phyloP scores from a whole-genome alignment of 108 stramenopile genomes.

The Skeletonema grethae region DNA sequence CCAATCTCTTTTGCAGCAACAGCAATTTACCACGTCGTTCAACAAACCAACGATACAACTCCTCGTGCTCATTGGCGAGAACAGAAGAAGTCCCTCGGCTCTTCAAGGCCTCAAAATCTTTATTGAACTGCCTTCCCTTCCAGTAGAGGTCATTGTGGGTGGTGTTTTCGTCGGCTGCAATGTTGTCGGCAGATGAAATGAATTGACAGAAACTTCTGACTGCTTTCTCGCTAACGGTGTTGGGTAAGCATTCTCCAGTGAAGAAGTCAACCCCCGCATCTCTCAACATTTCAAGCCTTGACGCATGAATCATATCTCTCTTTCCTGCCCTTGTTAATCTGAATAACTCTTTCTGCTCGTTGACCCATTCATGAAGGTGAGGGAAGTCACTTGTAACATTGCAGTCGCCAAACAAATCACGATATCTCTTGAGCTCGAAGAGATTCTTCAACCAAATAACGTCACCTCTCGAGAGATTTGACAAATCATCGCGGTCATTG shows the following conservation, averaged over 20 bases:
- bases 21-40: constrained; percentile 24
- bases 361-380: constrained; percentile 32
- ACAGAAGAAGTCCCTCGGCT: constrained; percentile 15
- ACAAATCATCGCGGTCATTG: constrained; percentile 32
- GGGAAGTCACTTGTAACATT: constrained; percentile 43
- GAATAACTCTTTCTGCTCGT: constrained; percentile 37
- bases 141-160: constrained; percentile 14
- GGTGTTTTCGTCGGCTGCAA: constrained; percentile 5
- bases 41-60: constrained; percentile 41
- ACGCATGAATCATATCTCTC: constrained; percentile 28
- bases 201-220: constrained; percentile 14
- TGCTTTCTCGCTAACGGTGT: background rate
- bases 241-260: constrained; percentile 41
- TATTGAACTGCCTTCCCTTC: background rate
- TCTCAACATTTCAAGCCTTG: constrained; percentile 34
- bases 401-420: constrained; percentile 41
- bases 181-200: constrained; percentile 21
- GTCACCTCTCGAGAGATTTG: constrained; percentile 37
- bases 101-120: constrained; percentile 17
- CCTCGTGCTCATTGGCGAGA: constrained; percentile 28
- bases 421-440: constrained; percentile 32
- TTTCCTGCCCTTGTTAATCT: constrained; percentile 23
- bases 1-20: constrained; percentile 3
- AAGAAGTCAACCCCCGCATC: constrained; percentile 44
- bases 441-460: constrained; percentile 40